phyloP scores from a whole-genome alignment of 768 basidiomycete genomes.

The Lactarius vividus region DNA sequence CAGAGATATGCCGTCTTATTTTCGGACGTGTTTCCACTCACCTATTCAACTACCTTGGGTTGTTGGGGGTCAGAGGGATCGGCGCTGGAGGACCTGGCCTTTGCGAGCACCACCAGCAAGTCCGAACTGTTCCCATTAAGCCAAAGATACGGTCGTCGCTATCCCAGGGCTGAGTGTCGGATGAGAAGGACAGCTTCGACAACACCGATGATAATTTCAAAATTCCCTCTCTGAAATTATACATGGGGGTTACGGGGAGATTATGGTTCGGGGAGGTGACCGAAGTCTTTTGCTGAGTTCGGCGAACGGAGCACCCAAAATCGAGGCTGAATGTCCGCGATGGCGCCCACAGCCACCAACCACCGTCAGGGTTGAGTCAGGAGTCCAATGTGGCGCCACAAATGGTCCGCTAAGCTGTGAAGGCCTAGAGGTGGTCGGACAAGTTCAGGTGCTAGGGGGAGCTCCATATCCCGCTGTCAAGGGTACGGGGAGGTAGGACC shows the following conservation, averaged over 20 bases:
- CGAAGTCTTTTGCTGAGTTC: not conserved
- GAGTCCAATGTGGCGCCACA: not conserved
- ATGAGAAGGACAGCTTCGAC: not conserved
- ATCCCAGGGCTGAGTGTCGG: not conserved
- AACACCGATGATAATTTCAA: not conserved
- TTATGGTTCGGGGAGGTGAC: not conserved
- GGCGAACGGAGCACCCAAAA: not conserved
- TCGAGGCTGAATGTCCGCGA: not conserved
- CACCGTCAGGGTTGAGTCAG: not conserved
- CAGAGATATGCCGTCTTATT: not conserved
- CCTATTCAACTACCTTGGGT: not conserved
- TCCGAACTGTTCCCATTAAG: slow-evolving; percentile 1
- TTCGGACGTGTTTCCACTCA: not conserved
- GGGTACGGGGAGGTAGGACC: not conserved
- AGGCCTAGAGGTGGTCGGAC: not conserved
- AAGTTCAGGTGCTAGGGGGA: not conserved
- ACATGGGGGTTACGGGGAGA: not conserved
- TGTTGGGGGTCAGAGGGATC: not conserved
- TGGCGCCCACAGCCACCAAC: not conserved
- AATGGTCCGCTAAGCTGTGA: not conserved
- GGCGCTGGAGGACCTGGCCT: not conserved
- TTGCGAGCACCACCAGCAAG: not conserved
- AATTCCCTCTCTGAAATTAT: not conserved
- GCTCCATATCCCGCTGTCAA: not conserved
- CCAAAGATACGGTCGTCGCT: not conserved